Evolutionary conservation across 176 grass and related monocot genomes (phyloP).

Genomic region (Poa annua): DNA sequence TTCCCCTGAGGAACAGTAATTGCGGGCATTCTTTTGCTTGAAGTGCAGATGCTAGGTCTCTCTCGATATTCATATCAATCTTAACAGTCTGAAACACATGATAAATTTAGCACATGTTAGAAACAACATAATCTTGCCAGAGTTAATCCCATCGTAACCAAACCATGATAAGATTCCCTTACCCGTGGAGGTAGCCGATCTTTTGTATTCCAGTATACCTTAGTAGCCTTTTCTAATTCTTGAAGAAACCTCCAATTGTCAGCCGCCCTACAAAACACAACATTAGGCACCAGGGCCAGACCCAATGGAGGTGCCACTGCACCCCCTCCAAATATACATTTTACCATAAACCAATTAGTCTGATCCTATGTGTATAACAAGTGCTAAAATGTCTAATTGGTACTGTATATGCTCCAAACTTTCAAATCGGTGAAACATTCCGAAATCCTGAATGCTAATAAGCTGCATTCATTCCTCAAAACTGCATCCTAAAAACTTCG

Average conservation of each 20-base stretch:
- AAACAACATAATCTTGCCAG: background rate
- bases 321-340: too few species aligned
- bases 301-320: too few species aligned
- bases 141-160: slow-evolving; percentile 10
- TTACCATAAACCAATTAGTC: too few species aligned
- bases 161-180: background rate
- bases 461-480: too few species aligned
- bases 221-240: slow-evolving; percentile 89
- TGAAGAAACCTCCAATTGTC: slow-evolving; percentile 90
- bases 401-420: too few species aligned
- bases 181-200: slow-evolving; percentile 85
- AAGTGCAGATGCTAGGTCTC: slow-evolving; percentile 81
- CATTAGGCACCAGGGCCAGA: background rate
- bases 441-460: too few species aligned
- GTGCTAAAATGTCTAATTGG: too few species aligned
- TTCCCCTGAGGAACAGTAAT: slow-evolving; percentile 88
- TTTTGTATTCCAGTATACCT: slow-evolving; percentile 91
- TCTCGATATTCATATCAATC: slow-evolving; percentile 93
- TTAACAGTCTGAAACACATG: slow-evolving; percentile 80
- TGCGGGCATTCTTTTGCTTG: slow-evolving; percentile 87
- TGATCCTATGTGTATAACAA: too few species aligned
- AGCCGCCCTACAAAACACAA: slow-evolving; percentile 59
- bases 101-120: slow-evolving; percentile 18
- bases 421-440: too few species aligned
- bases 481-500: too few species aligned